These are phyloP conservation scores for Tritrichomonas foetus DNA, from an alignment of 208 protist species.

Conservation along the genomic window DNA sequence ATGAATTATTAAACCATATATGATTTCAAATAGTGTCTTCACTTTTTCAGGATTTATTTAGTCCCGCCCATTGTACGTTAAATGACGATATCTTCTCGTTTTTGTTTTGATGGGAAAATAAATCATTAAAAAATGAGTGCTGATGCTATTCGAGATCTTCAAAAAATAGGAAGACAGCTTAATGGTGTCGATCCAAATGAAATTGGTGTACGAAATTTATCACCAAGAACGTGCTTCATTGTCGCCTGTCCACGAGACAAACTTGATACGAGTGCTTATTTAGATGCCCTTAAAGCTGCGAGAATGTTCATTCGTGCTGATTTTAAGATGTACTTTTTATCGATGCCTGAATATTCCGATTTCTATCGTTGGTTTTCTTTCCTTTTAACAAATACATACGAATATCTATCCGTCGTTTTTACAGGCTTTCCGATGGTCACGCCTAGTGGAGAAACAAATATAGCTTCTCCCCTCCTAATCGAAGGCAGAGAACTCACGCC, in stretches of 20 bases:
- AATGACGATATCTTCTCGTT: too few relatives aligned
- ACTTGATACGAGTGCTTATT: not conserved
- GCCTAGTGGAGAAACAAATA: not conserved
- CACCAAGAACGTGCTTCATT: not conserved
- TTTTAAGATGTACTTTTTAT: not conserved
- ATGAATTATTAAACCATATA: too few relatives aligned
- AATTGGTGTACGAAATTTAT: not conserved
- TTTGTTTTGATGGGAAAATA: too few relatives aligned
- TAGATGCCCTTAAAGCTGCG: slow-evolving; percentile 18
- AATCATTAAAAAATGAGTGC: slow-evolving; percentile 17
- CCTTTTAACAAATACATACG: not conserved
- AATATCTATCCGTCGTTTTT: not conserved
- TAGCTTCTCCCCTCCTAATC: not conserved
- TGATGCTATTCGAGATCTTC: not conserved
- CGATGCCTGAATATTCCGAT: not conserved
- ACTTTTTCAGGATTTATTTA: too few relatives aligned
- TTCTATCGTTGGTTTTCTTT: not conserved
- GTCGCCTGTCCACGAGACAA: not conserved
- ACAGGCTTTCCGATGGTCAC: not conserved
- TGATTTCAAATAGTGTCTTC: too few relatives aligned
- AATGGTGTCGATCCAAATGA: not conserved
- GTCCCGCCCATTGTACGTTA: too few relatives aligned
- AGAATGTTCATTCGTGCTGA: not conserved
- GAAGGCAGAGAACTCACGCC: not conserved
- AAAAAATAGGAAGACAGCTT: not conserved